phyloP scores from a whole-genome alignment of 331 rosid species.

The Phaseolus coccineus region DNA sequence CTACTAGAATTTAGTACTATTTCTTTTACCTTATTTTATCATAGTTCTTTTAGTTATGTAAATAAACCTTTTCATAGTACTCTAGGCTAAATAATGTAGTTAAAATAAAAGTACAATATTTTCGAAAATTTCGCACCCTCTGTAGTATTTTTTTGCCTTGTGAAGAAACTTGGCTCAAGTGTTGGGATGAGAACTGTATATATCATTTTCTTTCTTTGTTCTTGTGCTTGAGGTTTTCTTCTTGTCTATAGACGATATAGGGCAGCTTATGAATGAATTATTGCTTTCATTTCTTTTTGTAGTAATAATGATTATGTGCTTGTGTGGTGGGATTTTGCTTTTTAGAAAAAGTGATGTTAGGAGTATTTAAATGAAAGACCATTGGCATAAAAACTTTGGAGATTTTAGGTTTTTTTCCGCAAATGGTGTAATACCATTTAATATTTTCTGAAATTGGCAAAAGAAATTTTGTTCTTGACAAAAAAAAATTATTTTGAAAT shows the following conservation, averaged over 20 bases:
- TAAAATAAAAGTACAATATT: conserved; percentile 27
- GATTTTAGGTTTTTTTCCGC: too few relatives aligned
- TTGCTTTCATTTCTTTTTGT: conserved; percentile 30
- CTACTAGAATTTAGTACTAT: conserved; percentile 22
- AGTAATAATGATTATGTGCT: conserved; percentile 14
- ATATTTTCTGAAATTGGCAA: too few relatives aligned
- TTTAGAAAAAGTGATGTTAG: background rate
- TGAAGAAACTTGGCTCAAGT: conserved; percentile 13
- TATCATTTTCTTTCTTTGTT: conserved; percentile 9
- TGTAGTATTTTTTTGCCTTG: conserved; percentile 26
- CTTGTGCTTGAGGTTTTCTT: conserved; percentile 28
- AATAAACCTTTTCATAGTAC: conserved; percentile 30
- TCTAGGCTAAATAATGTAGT: conserved; percentile 19
- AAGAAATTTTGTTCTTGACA: too few relatives aligned
- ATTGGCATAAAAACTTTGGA: too few relatives aligned
- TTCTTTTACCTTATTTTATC: background rate
- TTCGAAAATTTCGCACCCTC: conserved; percentile 28
- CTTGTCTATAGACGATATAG: conserved; percentile 38
- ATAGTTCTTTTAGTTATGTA: conserved; percentile 17
- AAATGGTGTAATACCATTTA: too few relatives aligned
- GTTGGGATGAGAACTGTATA: conserved; percentile 37
- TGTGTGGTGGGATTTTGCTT: background rate
- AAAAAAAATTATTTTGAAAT: too few relatives aligned
- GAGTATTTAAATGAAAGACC: background rate
- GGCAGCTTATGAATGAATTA: conserved; percentile 25